phyloP scores from a whole-genome alignment of 257 asterid species.

The Solanum lycopersicoides region DNA sequence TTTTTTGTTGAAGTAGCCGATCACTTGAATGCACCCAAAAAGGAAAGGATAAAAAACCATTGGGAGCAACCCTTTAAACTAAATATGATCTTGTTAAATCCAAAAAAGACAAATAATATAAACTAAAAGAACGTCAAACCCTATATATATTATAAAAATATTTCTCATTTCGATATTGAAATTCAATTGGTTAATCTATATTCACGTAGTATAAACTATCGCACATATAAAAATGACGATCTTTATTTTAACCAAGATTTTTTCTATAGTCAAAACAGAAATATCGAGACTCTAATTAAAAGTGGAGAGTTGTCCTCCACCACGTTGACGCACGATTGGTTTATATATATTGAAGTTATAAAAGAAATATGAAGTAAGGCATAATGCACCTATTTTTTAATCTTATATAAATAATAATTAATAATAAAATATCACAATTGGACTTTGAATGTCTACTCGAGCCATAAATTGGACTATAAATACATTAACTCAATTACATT shows the following conservation, averaged over 20 bases:
- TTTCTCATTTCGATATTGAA: background rate
- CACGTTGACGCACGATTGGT: background rate
- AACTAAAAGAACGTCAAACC: background rate
- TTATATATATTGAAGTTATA: background rate
- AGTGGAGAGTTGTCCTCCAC: background rate
- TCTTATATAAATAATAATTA: background rate
- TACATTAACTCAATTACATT: background rate
- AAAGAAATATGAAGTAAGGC: background rate
- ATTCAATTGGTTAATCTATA: rapidly evolving
- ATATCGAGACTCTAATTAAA: background rate
- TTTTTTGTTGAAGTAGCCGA: background rate
- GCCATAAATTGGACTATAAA: background rate
- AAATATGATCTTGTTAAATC: background rate
- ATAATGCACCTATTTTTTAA: background rate
- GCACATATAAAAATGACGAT: rapidly evolving
- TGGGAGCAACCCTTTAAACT: background rate
- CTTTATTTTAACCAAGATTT: too few relatives aligned
- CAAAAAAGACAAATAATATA: background rate
- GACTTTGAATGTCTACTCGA: background rate
- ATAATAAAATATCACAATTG: background rate
- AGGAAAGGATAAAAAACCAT: background rate
- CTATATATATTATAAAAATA: background rate
- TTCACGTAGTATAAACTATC: background rate
- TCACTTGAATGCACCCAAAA: background rate
- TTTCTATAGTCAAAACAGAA: background rate